Evolutionary conservation across 2,329 filamentous ascomycete genomes (phyloP).

Genomic region (Pseudogymnoascus sp.): DNA sequence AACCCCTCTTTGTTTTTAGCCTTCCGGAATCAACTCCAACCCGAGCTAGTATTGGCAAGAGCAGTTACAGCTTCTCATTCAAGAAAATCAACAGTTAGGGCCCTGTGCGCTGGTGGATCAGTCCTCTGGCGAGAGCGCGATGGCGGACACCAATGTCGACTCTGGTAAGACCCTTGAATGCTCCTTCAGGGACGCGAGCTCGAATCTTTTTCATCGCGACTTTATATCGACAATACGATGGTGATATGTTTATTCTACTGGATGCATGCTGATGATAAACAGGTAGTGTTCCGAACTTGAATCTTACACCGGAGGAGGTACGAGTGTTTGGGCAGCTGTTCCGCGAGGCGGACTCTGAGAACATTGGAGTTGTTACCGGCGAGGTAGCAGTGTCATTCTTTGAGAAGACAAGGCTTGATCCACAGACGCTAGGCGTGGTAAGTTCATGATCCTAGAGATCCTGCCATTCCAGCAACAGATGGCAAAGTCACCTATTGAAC

Average conservation of each 20-base stretch:
- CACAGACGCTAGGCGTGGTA: constrained; percentile 80
- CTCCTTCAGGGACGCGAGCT: not conserved
- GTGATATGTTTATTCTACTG: not conserved
- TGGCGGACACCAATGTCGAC: constrained; percentile 13
- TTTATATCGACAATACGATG: not conserved
- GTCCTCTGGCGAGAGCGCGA: constrained; percentile 9
- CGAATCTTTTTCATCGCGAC: not conserved
- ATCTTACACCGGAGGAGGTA: constrained; percentile 86
- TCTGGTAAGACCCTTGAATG: constrained; percentile 12
- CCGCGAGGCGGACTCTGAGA: constrained; percentile 83
- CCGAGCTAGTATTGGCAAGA: not conserved
- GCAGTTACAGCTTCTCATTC: constrained; percentile 4
- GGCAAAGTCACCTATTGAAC: not conserved
- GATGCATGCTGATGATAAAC: constrained; percentile 19
- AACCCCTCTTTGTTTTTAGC: not conserved
- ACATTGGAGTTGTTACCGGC: constrained; percentile 86
- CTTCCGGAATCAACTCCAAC: constrained; percentile 1
- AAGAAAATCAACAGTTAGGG: not conserved
- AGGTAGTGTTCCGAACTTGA: constrained; percentile 63
- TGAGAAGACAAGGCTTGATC: constrained; percentile 84
- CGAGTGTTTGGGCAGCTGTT: constrained; percentile 89
- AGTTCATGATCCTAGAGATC: constrained; percentile 23
- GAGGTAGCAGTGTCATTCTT: constrained; percentile 97
- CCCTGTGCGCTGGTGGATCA: constrained; percentile 1
- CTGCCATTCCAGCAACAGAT: constrained; percentile 8